phyloP scores from a whole-genome alignment of 2,329 filamentous ascomycete species.

The Stemphylium vesicarium region DNA sequence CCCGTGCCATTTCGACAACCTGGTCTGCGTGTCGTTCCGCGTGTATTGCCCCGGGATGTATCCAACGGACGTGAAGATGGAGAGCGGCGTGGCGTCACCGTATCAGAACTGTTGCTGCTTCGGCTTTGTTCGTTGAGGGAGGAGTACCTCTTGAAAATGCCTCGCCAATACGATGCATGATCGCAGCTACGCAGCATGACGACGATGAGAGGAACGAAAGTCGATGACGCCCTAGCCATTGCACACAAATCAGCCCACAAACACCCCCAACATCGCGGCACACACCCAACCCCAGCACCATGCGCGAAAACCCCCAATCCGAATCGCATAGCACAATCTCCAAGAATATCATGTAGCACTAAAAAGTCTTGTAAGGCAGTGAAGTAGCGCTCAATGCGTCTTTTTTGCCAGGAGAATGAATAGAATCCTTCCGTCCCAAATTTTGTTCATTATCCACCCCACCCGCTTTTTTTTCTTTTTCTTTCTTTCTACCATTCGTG shows the following conservation, averaged over 20 bases:
- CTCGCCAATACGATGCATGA: too few species aligned
- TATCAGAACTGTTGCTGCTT: too few species aligned
- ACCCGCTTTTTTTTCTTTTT: background rate
- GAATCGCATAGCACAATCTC: slow-evolving; percentile 36
- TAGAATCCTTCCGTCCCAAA: slow-evolving; percentile 30
- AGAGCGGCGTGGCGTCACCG: background rate
- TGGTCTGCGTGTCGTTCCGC: background rate
- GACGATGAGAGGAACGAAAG: background rate
- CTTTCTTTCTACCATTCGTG: background rate
- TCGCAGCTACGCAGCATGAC: background rate
- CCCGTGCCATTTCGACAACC: background rate
- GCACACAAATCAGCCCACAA: slow-evolving; percentile 12
- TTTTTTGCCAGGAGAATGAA: slow-evolving; percentile 32
- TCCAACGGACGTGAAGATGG: background rate
- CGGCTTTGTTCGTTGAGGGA: too few species aligned
- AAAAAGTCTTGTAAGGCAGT: slow-evolving; percentile 40
- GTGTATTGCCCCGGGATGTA: background rate
- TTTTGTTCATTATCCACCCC: slow-evolving; percentile 9
- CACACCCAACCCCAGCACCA: slow-evolving; percentile 7
- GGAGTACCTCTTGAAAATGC: too few species aligned
- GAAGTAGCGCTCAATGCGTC: slow-evolving; percentile 11
- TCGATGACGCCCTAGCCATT: slow-evolving; percentile 4
- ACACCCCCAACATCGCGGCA: slow-evolving; percentile 20
- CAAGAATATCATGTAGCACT: slow-evolving; percentile 42
- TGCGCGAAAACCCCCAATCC: slow-evolving; percentile 16